Evolutionary conservation across 192 early-diverging fungal species (phyloP).

Genomic region (Dissophora ornata): DNA sequence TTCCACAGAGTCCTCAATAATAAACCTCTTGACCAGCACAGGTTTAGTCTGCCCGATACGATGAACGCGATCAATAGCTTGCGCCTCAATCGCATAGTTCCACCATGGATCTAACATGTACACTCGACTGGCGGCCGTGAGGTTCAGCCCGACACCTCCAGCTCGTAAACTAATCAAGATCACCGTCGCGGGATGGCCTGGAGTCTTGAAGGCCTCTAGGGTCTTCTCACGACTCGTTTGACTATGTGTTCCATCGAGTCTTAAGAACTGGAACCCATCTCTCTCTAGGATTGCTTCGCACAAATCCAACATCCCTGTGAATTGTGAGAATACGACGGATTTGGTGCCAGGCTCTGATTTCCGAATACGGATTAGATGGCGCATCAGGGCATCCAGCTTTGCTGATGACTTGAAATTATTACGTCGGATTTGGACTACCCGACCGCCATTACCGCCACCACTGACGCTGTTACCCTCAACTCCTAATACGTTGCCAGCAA

Average conservation of each 20-base stretch:
- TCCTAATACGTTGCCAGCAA: slow-evolving; percentile 17
- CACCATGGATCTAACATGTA: slow-evolving; percentile 82
- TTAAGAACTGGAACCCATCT: slow-evolving; percentile 68
- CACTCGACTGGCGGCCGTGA: slow-evolving; percentile 79
- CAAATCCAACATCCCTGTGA: slow-evolving; percentile 85
- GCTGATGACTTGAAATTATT: slow-evolving; percentile 57
- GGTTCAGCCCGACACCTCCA: slow-evolving; percentile 77
- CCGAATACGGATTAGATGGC: slow-evolving; percentile 44
- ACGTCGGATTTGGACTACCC: slow-evolving; percentile 46
- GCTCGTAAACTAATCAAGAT: slow-evolving; percentile 73
- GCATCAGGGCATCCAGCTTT: slow-evolving; percentile 63
- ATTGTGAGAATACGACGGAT: slow-evolving; percentile 95
- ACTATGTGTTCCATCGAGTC: slow-evolving; percentile 85
- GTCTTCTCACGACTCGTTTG: slow-evolving; percentile 70
- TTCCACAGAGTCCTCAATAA: slow-evolving; percentile 81
- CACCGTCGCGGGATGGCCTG: slow-evolving; percentile 66
- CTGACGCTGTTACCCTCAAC: neutral
- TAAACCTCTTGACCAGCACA: slow-evolving; percentile 75
- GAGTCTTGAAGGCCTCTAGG: slow-evolving; percentile 68
- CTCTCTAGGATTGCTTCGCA: slow-evolving; percentile 66
- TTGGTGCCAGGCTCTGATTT: slow-evolving; percentile 60
- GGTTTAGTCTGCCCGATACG: slow-evolving; percentile 77
- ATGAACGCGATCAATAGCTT: slow-evolving; percentile 87
- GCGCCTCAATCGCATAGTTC: slow-evolving; percentile 82
- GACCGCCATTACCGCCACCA: neutral